Conservation (phyloP, 805 yeast species). For the Candida schatavii region DNA sequence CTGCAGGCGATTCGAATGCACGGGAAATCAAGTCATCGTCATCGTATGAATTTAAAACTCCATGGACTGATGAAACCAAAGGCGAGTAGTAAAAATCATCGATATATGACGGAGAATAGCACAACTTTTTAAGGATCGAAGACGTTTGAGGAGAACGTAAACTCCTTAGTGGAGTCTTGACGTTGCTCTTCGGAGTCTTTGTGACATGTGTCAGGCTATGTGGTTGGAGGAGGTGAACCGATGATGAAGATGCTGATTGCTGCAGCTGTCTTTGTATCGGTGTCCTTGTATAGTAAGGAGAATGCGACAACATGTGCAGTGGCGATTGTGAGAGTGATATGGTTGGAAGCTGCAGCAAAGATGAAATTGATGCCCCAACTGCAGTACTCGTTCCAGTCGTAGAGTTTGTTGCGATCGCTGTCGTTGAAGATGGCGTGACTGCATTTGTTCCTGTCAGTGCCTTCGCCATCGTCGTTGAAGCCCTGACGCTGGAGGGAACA, state of each 20-base stretch:
- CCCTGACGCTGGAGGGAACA: neutral
- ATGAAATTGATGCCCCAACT: neutral
- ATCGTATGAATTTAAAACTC: constrained; percentile 36
- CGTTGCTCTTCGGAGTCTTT: constrained; percentile 35
- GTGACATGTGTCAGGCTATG: constrained; percentile 9
- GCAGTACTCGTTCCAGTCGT: neutral
- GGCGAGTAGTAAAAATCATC: constrained; percentile 65
- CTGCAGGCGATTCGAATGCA: constrained; percentile 32
- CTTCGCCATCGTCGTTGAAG: neutral
- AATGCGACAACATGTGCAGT: constrained; percentile 1
- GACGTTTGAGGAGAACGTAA: constrained; percentile 41
- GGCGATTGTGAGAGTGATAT: constrained; percentile 8
- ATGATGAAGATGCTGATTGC: constrained; percentile 5
- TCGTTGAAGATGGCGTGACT: neutral
- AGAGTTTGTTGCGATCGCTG: neutral
- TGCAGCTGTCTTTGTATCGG: constrained; percentile 3
- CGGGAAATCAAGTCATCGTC: constrained; percentile 46
- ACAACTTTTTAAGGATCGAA: constrained; percentile 48
- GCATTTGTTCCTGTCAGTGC: neutral
- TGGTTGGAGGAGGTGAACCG: constrained; percentile 7
- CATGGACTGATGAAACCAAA: constrained; percentile 18
- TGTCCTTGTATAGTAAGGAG: constrained; percentile 1
- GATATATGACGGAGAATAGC: constrained; percentile 65
- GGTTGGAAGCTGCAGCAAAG: neutral
- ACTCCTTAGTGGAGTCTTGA: constrained; percentile 34